Percentiles rank a stretch among this genome's conserved stretches.
Evolutionary conservation across 306 rosid species (phyloP).

Genomic region (Cucumis cinereus): DNA sequence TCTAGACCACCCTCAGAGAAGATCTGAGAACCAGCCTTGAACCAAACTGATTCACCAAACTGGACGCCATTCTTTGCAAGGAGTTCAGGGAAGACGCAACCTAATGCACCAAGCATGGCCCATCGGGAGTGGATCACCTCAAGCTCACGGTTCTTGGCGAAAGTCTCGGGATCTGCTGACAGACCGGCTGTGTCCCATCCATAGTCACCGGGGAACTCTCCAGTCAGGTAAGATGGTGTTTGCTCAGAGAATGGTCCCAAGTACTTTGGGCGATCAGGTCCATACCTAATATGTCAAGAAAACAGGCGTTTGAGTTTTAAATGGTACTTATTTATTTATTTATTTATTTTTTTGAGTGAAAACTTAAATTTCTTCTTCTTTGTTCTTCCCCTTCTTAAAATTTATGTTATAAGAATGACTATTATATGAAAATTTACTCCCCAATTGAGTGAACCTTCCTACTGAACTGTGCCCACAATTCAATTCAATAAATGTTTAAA

Average conservation of each 20-base stretch:
- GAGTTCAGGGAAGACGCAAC: constrained; percentile 74
- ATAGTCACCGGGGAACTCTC: constrained; percentile 92
- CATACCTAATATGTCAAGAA: constrained; percentile 50
- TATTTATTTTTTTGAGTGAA: too few species aligned
- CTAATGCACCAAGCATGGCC: constrained; percentile 95
- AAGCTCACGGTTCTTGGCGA: constrained; percentile 84
- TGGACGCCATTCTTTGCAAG: constrained; percentile 75
- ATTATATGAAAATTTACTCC: neutral
- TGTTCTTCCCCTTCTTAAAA: neutral
- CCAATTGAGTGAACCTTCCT: neutral
- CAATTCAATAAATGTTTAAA: neutral
- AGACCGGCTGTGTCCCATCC: constrained; percentile 98
- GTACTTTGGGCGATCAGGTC: constrained; percentile 91
- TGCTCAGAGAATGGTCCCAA: constrained; percentile 97
- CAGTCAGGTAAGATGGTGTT: constrained; percentile 83
- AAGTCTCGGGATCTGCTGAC: constrained; percentile 95
- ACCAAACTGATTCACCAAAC: constrained; percentile 95
- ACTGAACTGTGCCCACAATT: neutral
- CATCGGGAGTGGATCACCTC: constrained; percentile 87
- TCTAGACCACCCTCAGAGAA: constrained; percentile 95
- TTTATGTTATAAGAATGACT: neutral
- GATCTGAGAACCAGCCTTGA: constrained; percentile 90
- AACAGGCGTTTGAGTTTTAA: neutral
- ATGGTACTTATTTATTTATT: neutral
- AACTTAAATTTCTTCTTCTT: too few species aligned